Evolutionary conservation across 2,329 filamentous ascomycete species (phyloP).

Genomic region (Diaporthe sp.): DNA sequence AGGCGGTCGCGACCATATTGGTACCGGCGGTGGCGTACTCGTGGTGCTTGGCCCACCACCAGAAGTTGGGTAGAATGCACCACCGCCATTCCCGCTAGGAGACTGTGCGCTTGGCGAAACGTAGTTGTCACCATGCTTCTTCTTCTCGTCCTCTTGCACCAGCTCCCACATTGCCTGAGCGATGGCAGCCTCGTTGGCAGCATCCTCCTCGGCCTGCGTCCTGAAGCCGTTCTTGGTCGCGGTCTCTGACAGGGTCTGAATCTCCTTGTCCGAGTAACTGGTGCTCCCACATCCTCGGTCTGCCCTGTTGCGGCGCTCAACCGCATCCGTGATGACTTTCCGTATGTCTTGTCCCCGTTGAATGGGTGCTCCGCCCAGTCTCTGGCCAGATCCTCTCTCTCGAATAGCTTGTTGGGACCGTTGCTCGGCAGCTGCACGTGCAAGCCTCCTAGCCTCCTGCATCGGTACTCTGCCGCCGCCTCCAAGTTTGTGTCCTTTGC

Average conservation of each 20-base stretch:
- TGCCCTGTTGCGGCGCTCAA: slow-evolving; percentile 75
- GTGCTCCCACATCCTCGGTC: slow-evolving; percentile 83
- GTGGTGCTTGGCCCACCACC: slow-evolving; percentile 43
- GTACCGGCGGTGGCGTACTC: slow-evolving; percentile 43
- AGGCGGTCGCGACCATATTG: slow-evolving; percentile 37
- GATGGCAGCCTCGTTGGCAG: slow-evolving; percentile 90
- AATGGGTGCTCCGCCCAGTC: slow-evolving; percentile 74
- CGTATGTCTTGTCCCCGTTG: slow-evolving; percentile 76
- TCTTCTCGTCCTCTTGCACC: slow-evolving; percentile 81
- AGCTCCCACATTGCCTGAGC: slow-evolving; percentile 88
- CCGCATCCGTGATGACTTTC: slow-evolving; percentile 78
- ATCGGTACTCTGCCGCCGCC: slow-evolving; percentile 73
- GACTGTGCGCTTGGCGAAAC: slow-evolving; percentile 64
- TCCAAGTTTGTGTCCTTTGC: slow-evolving; percentile 80
- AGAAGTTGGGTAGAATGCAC: slow-evolving; percentile 49
- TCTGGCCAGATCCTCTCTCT: slow-evolving; percentile 72
- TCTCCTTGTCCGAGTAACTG: slow-evolving; percentile 74
- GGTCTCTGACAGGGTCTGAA: slow-evolving; percentile 73
- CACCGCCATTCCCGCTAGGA: slow-evolving; percentile 61
- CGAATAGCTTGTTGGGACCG: slow-evolving; percentile 66
- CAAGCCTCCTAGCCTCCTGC: slow-evolving; percentile 81
- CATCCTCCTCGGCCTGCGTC: slow-evolving; percentile 88
- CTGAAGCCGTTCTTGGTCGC: slow-evolving; percentile 81
- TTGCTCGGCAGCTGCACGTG: slow-evolving; percentile 81
- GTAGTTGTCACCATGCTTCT: slow-evolving; percentile 68